Base-by-base conservation (phyloP, 2,329 filamentous ascomycete species). In the Phaeosphaeria sp. region DNA sequence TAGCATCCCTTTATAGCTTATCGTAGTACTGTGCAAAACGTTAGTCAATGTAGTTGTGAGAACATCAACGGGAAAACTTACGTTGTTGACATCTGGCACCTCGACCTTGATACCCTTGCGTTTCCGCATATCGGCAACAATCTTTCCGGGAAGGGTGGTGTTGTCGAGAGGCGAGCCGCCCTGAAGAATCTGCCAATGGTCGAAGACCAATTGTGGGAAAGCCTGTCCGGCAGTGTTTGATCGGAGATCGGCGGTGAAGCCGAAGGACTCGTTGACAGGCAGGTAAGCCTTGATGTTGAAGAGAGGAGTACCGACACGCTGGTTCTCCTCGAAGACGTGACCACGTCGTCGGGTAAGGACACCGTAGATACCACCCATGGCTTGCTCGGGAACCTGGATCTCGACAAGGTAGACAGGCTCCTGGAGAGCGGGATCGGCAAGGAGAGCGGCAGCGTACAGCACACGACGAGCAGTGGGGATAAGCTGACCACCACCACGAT, bases 351-450 rank as follows among this genome's bases (percentile, higher is more conserved):
- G 91, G 83, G 93, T 97, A 76, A 99, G 91, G 79, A 97, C 93
- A 90, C 93, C 91, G 85, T 99, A 99, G 83, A 99, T 96, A 88
- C 95, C 95, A 88, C 95, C 95, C 95, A 99, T 98, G 80, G 95
- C 94, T 78, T 89, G 85, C 88, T 99, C 95, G 77, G 94, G 94
- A 65, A 99, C 95, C 86, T 97, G 93, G 82, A 99, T 99, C 84
- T 99, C 95, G 81, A 97, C 93, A 80, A 97, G 86, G 91, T 96
- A 99, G 83, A 99, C 91, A 78, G 95, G 95, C 88, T 99, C 95
- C 75, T 93, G 89, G 65, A 99, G 89, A 82, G 88, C 89, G 69
- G 95, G 95, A 72, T 96, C 88, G 75, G 95, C 93, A 73, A 99
- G 88, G 69, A 99, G 90, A 69, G 92, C 83, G 71, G 95, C 86